Conservation (phyloP, 208 protist genomes). For the Crithidia bombi region DNA sequence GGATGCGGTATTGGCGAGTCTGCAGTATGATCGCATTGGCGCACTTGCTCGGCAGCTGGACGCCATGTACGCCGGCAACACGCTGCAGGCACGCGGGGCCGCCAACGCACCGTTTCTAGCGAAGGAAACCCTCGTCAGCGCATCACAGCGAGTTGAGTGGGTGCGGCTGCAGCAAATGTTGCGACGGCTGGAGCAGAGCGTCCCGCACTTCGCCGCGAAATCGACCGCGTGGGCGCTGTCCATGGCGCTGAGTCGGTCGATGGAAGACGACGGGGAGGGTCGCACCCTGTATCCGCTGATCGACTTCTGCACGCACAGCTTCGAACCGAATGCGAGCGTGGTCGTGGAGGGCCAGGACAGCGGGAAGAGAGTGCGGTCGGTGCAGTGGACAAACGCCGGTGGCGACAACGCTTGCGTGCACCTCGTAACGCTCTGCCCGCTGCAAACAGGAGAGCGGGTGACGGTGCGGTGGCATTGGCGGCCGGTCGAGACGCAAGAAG, state of each 20-base stretch:
- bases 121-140: conserved; percentile 42
- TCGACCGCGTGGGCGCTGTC: conserved; percentile 79
- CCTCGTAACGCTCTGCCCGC: conserved; percentile 46
- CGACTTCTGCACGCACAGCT: conserved; percentile 84
- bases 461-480: conserved; percentile 63
- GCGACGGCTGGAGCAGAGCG: conserved; percentile 76
- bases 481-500: conserved; percentile 43
- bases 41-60: conserved; percentile 57
- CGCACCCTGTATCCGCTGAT: conserved; percentile 77
- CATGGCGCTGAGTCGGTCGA: conserved; percentile 71
- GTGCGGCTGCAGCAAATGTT: conserved; percentile 52
- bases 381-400: conserved; percentile 33
- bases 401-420: conserved; percentile 60
- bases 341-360: conserved; percentile 15
- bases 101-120: conserved; percentile 78
- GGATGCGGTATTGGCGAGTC: conserved; percentile 9
- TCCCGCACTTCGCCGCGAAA: conserved; percentile 84
- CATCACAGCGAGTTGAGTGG: conserved; percentile 70
- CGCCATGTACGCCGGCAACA: conserved; percentile 80
- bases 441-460: conserved; percentile 56
- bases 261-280: conserved; percentile 59
- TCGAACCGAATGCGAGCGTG: conserved; percentile 53
- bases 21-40: conserved; percentile 18
- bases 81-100: conserved; percentile 55
- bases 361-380: conserved; percentile 6